Conservation (phyloP, 331 rosid species). For the Stylosanthes scabra region DNA sequence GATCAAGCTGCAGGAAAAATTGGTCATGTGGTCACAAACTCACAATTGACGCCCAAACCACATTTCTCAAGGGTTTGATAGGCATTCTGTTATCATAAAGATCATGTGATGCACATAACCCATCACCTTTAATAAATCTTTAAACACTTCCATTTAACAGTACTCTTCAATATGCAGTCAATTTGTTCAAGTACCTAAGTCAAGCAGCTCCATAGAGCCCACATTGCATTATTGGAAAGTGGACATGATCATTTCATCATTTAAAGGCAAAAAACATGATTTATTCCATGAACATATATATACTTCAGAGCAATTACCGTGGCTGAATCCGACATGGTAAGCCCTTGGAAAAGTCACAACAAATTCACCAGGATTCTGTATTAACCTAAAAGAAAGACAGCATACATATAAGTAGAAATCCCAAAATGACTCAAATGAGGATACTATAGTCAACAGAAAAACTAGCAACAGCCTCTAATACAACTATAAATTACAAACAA, state of each 20-base stretch:
- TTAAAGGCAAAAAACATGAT: conserved; percentile 11
- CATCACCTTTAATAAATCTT: conserved; percentile 17
- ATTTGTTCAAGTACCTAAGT: conserved; percentile 29
- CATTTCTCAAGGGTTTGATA: background rate
- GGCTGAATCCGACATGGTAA: conserved; percentile 99
- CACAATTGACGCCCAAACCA: background rate
- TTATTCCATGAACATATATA: conserved; percentile 25
- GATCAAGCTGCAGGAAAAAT: conserved; percentile 17
- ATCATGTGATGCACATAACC: background rate
- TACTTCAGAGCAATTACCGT: conserved; percentile 75
- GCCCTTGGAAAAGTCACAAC: conserved; percentile 99
- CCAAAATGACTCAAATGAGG: conserved; percentile 21
- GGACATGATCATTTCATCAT: conserved; percentile 11
- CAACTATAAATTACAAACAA: conserved; percentile 39
- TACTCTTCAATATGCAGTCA: conserved; percentile 24
- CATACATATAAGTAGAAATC: conserved; percentile 45
- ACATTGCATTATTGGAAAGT: conserved; percentile 25
- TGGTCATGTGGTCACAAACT: conserved; percentile 15
- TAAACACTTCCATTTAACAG: conserved; percentile 26
- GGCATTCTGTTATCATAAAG: conserved; percentile 23
- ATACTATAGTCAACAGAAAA: conserved; percentile 27
- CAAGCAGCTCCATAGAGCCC: conserved; percentile 16
- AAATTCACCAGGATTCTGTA: conserved; percentile 99
- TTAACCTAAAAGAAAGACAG: conserved; percentile 71
- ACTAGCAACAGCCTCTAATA: conserved; percentile 27